These are phyloP conservation scores for Rhodotorula sp. DNA, from an alignment of 1,284 basidiomycete genomes.

Conservation along the genomic window DNA sequence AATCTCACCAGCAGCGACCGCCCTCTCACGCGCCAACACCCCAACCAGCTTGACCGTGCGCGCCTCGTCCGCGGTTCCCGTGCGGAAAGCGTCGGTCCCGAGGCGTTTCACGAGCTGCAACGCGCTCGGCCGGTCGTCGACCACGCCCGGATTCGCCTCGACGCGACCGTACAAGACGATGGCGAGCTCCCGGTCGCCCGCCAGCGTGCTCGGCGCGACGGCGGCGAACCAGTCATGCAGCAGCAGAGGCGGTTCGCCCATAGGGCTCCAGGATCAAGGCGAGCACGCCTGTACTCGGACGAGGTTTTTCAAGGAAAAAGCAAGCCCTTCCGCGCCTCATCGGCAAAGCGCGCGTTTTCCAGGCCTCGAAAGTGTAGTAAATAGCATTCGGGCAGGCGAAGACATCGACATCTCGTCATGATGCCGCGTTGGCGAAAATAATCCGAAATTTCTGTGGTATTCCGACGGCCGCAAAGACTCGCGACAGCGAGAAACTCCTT, in stretches of 20 bases:
- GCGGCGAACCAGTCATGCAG: slow-evolving; percentile 12
- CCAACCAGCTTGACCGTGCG: slow-evolving; percentile 6
- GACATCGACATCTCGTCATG: too few species aligned
- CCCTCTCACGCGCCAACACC: not conserved
- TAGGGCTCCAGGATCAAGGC: not conserved
- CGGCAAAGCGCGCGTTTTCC: too few species aligned
- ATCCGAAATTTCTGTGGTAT: too few species aligned
- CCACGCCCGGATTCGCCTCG: not conserved
- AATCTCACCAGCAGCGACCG: not conserved
- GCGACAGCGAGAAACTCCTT: not conserved
- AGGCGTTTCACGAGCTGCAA: slow-evolving; percentile 2
- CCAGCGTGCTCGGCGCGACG: not conserved
- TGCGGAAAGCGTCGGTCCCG: not conserved
- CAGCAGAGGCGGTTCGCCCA: not conserved
- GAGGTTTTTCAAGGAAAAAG: too few species aligned
- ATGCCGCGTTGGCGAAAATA: too few species aligned
- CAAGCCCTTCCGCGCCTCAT: too few species aligned
- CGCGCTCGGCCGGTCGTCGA: not conserved
- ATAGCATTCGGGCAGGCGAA: too few species aligned
- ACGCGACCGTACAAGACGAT: not conserved
- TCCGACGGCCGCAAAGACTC: not conserved
- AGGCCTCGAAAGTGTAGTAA: too few species aligned
- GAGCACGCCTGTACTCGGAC: too few species aligned
- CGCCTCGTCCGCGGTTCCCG: not conserved
- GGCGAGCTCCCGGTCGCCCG: slow-evolving; percentile 1